Base-by-base conservation (phyloP, 1,284 basidiomycete genomes). In the Naganishia albida region DNA sequence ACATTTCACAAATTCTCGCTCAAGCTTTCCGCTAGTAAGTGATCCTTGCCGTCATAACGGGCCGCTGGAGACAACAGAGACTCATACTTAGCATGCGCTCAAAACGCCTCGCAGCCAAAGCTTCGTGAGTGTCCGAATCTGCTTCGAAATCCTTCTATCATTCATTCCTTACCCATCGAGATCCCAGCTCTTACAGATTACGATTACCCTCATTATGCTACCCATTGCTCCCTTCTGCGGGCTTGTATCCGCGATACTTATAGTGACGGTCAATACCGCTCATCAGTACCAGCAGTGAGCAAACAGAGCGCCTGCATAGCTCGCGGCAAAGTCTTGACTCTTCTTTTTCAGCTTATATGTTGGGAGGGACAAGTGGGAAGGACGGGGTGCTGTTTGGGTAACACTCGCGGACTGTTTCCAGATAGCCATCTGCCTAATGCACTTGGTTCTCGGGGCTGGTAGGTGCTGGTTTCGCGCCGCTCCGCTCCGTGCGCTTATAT, bases 211-310 rank as follows among this genome's bases (percentile, higher is more conserved):
- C 3, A 53, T 65, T 48, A 65, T 65, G 64, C 28, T 65, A n/a
- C 64, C 64, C 16, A 65, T 65, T n/a, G 64, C 64, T 8, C 64
- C 64, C 2, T 38, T 65, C 7, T 65, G 64, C 40, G 46, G 55
- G 20, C 30, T 65, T 8, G 34, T 65, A 2, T 56, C 55, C 3
- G 48, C 40, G 15, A 46, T 46, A 15, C 28, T 59, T 7, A 60
- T 65, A 49, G 40, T 57, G 26, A 23, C 49, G n/a, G 34, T 49
- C 4, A 59, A 56, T 26, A 20, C 48, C 18, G 46, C 56, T 1
- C 57, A 65, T 34, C 49, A 55, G 18, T 65, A 60, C 26, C 64
- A 65, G 48, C 50, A 53, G 64, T 65, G 25, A 65, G 64, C n/a
- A 8, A 1, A 30, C n/a, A 30, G 7, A 6, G 28, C 16, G 13